These are phyloP conservation scores for Setaria italica DNA, from an alignment of 202 grass and related monocot genomes.

Conservation along the genomic window DNA sequence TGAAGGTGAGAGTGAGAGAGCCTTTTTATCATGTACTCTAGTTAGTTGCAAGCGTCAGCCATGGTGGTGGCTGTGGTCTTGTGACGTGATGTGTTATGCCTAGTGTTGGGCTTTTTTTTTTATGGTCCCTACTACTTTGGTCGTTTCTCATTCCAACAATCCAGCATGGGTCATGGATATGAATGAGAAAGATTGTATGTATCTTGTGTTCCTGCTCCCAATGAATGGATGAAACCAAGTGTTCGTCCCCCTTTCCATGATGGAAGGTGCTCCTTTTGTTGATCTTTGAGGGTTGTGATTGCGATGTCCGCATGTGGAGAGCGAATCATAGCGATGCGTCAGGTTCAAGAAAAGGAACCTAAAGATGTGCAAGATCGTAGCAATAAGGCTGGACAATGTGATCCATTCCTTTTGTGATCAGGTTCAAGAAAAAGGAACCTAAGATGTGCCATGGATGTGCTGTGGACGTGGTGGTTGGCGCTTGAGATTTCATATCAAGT, in stretches of 20 bases:
- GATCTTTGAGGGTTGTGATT: constrained; percentile 9
- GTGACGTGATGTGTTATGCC: constrained; percentile 43
- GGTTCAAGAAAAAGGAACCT: too few species aligned
- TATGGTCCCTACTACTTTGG: constrained; percentile 42
- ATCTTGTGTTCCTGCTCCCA: constrained; percentile 34
- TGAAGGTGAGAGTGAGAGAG: constrained; percentile 50
- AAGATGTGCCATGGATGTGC: constrained; percentile 3
- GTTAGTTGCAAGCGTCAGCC: constrained; percentile 50
- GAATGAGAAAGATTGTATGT: constrained; percentile 41
- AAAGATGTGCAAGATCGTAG: neutral
- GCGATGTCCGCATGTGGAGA: constrained; percentile 17
- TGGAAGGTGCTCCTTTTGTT: neutral
- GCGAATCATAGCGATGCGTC: constrained; percentile 35
- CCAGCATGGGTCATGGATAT: constrained; percentile 38
- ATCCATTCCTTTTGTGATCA: neutral
- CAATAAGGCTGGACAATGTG: neutral
- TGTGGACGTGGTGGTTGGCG: neutral
- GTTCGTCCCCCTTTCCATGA: constrained; percentile 38
- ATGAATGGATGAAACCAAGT: constrained; percentile 39
- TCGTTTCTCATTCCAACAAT: constrained; percentile 35
- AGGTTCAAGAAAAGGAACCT: constrained; percentile 39
- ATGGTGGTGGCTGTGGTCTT: constrained; percentile 47
- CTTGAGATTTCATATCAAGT: constrained; percentile 18
- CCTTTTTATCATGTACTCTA: constrained; percentile 35
- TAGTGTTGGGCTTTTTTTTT: constrained; percentile 27